These are phyloP conservation scores for Prunus fruticosa DNA, from an alignment of 306 rosid species.

Conservation along the genomic window DNA sequence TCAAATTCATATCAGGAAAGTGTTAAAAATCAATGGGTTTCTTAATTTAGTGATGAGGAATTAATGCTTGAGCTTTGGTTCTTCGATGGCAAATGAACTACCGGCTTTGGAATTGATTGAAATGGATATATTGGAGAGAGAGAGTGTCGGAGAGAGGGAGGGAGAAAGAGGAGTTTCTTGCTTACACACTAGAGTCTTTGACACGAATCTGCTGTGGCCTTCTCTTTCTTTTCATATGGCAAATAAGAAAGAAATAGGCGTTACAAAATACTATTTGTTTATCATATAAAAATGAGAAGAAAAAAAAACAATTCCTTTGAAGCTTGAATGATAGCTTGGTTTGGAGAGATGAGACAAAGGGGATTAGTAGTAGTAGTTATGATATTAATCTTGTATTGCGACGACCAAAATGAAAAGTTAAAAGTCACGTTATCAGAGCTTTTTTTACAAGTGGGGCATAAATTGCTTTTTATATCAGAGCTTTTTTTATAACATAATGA, in stretches of 20 bases:
- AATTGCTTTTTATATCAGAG: not conserved
- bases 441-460: not conserved
- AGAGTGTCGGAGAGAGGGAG: not conserved
- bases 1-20: not conserved
- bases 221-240: not conserved
- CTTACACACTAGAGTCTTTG: not conserved
- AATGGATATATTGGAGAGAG: not conserved
- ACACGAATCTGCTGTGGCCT: not conserved
- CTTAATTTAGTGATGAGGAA: not conserved
- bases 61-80: not conserved
- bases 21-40: not conserved
- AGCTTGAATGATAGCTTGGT: conserved; percentile 7
- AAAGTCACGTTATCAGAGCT: not conserved
- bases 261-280: not conserved
- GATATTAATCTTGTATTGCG: not conserved
- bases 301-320: not conserved
- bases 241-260: not conserved
- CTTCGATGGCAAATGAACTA: not conserved
- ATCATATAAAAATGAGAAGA: not conserved
- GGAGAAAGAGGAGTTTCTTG: not conserved
- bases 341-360: not conserved
- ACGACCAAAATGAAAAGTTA: not conserved
- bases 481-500: not conserved
- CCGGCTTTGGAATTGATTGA: not conserved
- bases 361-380: not conserved